Conservation (phyloP, 2,329 filamentous ascomycete genomes). For the Dothiorella sarmentorum region DNA sequence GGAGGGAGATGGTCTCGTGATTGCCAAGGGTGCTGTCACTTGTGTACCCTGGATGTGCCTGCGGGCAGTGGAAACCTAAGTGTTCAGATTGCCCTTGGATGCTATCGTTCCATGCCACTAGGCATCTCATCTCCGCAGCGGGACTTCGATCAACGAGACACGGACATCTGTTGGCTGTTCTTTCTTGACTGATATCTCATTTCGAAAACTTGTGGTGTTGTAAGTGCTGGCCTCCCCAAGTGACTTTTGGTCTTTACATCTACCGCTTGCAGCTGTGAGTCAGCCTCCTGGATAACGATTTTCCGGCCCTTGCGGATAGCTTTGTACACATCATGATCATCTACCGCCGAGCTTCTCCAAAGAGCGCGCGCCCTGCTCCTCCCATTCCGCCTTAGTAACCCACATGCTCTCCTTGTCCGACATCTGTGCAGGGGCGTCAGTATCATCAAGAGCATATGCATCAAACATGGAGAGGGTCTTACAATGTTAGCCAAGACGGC, state of each 20-base stretch:
- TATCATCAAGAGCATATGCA: constrained; percentile 20
- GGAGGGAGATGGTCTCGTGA: neutral
- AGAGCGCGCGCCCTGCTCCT: constrained; percentile 80
- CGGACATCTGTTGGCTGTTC: neutral
- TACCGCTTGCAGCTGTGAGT: neutral
- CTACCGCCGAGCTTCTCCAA: constrained; percentile 91
- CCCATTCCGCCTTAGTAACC: constrained; percentile 96
- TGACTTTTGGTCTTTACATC: constrained; percentile 5
- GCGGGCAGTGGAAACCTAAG: neutral
- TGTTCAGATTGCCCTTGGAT: neutral
- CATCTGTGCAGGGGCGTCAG: constrained; percentile 56
- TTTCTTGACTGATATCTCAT: constrained; percentile 9
- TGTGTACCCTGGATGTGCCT: neutral
- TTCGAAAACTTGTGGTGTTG: constrained; percentile 4
- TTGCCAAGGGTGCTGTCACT: neutral
- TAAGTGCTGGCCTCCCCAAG: neutral
- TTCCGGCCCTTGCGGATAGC: neutral
- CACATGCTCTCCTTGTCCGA: constrained; percentile 99
- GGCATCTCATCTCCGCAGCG: neutral
- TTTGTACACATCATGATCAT: constrained; percentile 43
- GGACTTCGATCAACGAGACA: neutral
- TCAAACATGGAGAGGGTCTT: constrained; percentile 29
- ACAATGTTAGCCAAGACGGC: constrained; percentile 93
- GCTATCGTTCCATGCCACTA: neutral
- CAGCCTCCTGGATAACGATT: neutral